phyloP scores from a whole-genome alignment of 495 filamentous ascomycete genomes.

The Podospora pseudopauciseta region DNA sequence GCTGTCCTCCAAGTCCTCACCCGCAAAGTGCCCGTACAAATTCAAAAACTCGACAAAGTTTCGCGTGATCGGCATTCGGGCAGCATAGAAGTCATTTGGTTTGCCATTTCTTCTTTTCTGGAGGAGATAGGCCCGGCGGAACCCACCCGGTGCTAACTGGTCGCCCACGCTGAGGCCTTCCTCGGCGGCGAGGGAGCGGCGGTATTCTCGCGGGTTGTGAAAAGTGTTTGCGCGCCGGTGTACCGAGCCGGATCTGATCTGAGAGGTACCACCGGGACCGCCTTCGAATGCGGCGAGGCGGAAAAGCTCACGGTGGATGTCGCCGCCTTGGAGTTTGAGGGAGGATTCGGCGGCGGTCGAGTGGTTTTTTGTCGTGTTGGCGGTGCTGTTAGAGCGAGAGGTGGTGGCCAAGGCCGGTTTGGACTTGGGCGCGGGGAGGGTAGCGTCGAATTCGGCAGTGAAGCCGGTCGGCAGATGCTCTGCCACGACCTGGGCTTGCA shows the following conservation, averaged over 20 bases:
- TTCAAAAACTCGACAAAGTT: slow-evolving; percentile 68
- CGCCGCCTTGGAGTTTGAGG: slow-evolving; percentile 60
- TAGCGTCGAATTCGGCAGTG: slow-evolving; percentile 39
- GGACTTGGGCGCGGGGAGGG: slow-evolving; percentile 9
- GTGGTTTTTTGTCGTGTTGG: slow-evolving; percentile 1
- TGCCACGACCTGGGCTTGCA: slow-evolving; percentile 38
- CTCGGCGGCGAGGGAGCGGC: slow-evolving; percentile 37
- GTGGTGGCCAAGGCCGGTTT: slow-evolving; percentile 9
- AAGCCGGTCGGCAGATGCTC: slow-evolving; percentile 46
- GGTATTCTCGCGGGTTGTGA: slow-evolving; percentile 40
- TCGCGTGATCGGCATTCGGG: slow-evolving; percentile 49
- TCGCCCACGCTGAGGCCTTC: slow-evolving; percentile 45
- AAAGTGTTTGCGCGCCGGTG: slow-evolving; percentile 58
- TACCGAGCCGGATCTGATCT: neutral
- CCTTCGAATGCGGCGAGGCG: slow-evolving; percentile 53
- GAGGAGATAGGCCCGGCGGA: slow-evolving; percentile 56
- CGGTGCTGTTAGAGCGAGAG: neutral
- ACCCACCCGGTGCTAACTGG: slow-evolving; percentile 57
- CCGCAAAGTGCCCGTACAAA: slow-evolving; percentile 67
- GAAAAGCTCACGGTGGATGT: slow-evolving; percentile 68
- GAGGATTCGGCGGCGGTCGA: slow-evolving; percentile 50
- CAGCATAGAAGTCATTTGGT: slow-evolving; percentile 42
- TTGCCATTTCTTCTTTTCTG: slow-evolving; percentile 31
- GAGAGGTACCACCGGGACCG: slow-evolving; percentile 27
- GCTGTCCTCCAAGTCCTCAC: slow-evolving; percentile 64